Conservation (phyloP, 345 rosid genomes). For the Ailanthus altissimus region DNA sequence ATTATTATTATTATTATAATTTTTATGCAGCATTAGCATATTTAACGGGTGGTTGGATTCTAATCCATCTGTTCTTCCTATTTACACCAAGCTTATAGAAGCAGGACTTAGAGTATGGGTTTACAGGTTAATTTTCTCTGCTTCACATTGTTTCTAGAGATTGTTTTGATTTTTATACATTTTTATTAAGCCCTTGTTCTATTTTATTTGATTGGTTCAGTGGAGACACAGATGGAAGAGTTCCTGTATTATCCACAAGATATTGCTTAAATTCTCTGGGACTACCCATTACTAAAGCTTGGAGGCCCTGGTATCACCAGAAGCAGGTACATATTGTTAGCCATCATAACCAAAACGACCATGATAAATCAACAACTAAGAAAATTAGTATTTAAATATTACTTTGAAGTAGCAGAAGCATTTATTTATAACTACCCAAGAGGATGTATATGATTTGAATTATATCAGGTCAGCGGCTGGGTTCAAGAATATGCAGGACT, state of each 20-base stretch:
- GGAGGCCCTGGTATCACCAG: slow-evolving; percentile 90
- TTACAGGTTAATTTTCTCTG: slow-evolving; percentile 59
- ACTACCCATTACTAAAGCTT: slow-evolving; percentile 59
- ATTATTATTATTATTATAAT: neutral
- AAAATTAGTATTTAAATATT: no score
- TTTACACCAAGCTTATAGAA: slow-evolving; percentile 74
- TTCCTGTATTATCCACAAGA: slow-evolving; percentile 83
- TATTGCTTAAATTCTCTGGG: slow-evolving; percentile 66
- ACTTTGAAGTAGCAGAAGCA: neutral
- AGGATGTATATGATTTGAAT: neutral
- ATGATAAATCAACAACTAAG: no score
- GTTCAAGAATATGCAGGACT: slow-evolving; percentile 85
- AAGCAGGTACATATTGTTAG: slow-evolving; percentile 52
- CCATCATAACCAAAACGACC: neutral
- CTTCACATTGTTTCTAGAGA: neutral
- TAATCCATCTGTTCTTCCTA: slow-evolving; percentile 69
- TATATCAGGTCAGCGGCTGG: slow-evolving; percentile 83
- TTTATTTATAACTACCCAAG: neutral
- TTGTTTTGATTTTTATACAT: neutral
- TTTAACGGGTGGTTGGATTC: slow-evolving; percentile 57
- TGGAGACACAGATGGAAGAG: slow-evolving; percentile 98
- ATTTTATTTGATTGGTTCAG: slow-evolving; percentile 38
- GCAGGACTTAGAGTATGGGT: slow-evolving; percentile 86
- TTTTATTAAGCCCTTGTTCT: neutral
- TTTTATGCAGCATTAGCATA: slow-evolving; percentile 48